Evolutionary conservation across 1,139 yeast species (phyloP), one percentile per base, ranked within the genome.

Genomic region (Torulaspora pretoriensis): DNA sequence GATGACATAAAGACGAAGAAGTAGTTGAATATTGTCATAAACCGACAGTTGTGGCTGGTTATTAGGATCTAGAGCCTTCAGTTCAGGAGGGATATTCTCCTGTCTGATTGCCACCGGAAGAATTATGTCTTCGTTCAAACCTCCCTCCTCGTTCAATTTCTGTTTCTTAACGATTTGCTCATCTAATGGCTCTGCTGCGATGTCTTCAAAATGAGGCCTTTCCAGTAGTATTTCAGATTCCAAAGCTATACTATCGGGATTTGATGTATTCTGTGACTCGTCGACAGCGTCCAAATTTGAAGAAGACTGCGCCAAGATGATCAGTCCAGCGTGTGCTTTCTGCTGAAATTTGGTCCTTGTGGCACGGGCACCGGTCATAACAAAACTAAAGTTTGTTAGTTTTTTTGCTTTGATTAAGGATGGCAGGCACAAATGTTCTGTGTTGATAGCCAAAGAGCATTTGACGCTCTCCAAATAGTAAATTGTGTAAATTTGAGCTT

Each of bases 311-410:
- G 97, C 97, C 29, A 90, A 68, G 25, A 89, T 77, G n/a, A 90
- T 76, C 52, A 92, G 74, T 38, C 88, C 80, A 0, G 96, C 77
- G 12, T 85, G 77, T 22, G 81, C 79, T 38, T 72, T 75, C 37
- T 74, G 75, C 66, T 92, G 99, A 61, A 71, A 86, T 63, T 86
- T 87, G 3, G 98, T 90, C 61, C 94, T 74, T 60, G 83, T 85
- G 4, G 96, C 97, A 55, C 81, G 80, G 40, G 92, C 87, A 52
- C 98, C 98, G 1, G 97, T 83, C 39, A 90, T 68, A 1, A 83
- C 75, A 50, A 83, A 75, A 34, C 74, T 69, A 39, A 94, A 72
- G 1, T 79, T 77, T 0, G 95, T 80, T 8, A 80, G 57, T 23
- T 71, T 71, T 46, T 73, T 75, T 24, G 77, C 94, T 64, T 70